Percentiles rank a stretch among this genome's conserved stretches.
phyloP scores from a whole-genome alignment of 106 monocot genomes.

The Phalaenopsis equestris region DNA sequence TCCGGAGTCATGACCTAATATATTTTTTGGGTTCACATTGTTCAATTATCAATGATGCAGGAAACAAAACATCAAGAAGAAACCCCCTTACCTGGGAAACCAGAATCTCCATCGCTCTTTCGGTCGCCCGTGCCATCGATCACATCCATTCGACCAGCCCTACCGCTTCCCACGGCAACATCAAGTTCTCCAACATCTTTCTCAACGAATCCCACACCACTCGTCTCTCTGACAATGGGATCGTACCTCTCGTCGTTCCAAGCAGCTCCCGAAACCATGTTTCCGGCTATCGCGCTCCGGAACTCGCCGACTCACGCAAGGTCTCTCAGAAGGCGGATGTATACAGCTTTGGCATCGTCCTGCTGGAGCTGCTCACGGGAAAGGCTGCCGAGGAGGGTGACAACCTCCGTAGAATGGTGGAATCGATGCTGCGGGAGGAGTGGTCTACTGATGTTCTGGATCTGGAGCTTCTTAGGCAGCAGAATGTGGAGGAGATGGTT shows the following conservation, averaged over 20 bases:
- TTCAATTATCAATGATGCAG: constrained; percentile 11
- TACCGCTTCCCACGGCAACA: constrained; percentile 45
- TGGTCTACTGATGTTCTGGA: constrained; percentile 23
- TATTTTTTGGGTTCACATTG: no score
- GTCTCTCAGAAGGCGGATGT: constrained; percentile 53
- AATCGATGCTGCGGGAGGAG: constrained; percentile 17
- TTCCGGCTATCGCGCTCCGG: constrained; percentile 46
- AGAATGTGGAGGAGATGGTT: constrained; percentile 23
- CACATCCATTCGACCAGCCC: constrained; percentile 38
- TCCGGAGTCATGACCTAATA: no score
- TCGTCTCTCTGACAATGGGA: constrained; percentile 46
- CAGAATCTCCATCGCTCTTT: constrained; percentile 27
- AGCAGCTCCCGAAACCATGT: constrained; percentile 14
- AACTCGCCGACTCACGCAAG: constrained; percentile 30
- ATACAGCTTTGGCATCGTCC: constrained; percentile 49
- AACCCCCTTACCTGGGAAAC: constrained; percentile 38
- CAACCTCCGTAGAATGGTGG: constrained; percentile 13
- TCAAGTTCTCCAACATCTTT: constrained; percentile 58
- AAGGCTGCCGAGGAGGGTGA: constrained; percentile 33
- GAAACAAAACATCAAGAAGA: constrained; percentile 37
- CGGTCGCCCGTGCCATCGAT: constrained; percentile 27
- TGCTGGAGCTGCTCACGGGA: constrained; percentile 54
- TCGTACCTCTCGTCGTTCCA: constrained; percentile 18
- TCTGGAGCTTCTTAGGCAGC: constrained; percentile 10
- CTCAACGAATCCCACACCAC: constrained; percentile 26